phyloP scores from a whole-genome alignment of 306 rosid genomes.

The Arachis hypogaea region DNA sequence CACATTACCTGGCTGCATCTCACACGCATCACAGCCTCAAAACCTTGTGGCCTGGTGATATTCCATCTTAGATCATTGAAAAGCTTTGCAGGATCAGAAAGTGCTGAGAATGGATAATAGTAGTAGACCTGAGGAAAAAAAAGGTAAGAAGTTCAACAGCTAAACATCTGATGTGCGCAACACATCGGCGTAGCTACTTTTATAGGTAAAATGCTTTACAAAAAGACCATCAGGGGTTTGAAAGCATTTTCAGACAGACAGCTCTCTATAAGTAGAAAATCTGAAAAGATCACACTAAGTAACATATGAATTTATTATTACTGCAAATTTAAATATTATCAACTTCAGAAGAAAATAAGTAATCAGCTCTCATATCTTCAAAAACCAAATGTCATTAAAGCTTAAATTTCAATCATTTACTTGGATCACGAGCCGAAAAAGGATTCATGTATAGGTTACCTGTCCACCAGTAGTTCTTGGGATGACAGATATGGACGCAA shows the following conservation, averaged over 20 bases:
- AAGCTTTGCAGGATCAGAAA: slow-evolving; percentile 93
- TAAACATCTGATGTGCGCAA: slow-evolving; percentile 11
- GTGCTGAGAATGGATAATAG: slow-evolving; percentile 92
- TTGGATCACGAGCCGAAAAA: slow-evolving; percentile 18
- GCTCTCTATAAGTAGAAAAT: slow-evolving; percentile 17
- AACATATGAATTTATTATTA: slow-evolving; percentile 1
- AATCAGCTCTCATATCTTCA: slow-evolving; percentile 19
- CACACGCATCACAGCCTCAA: slow-evolving; percentile 98
- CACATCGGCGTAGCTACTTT: slow-evolving; percentile 4
- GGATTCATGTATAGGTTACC: slow-evolving; percentile 51
- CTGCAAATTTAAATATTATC: slow-evolving; percentile 6
- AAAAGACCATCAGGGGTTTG: neutral
- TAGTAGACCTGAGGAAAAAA: slow-evolving; percentile 79
- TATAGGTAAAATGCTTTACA: slow-evolving; percentile 8
- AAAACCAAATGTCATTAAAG: slow-evolving; percentile 26
- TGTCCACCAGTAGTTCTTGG: slow-evolving; percentile 98
- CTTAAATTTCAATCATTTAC: slow-evolving; percentile 10
- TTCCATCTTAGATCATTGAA: slow-evolving; percentile 99
- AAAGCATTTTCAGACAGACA: slow-evolving; percentile 19
- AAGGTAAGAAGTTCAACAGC: slow-evolving; percentile 26
- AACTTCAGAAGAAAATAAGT: neutral
- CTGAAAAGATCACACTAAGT: slow-evolving; percentile 6
- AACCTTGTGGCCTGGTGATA: slow-evolving; percentile 95
- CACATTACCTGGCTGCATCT: slow-evolving; percentile 94
- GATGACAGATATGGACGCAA: slow-evolving; percentile 87